Percentiles rank a stretch among this genome's conserved stretches.
phyloP scores from a whole-genome alignment of 1,284 basidiomycete species.

The Cryptococcus depauperatus region DNA sequence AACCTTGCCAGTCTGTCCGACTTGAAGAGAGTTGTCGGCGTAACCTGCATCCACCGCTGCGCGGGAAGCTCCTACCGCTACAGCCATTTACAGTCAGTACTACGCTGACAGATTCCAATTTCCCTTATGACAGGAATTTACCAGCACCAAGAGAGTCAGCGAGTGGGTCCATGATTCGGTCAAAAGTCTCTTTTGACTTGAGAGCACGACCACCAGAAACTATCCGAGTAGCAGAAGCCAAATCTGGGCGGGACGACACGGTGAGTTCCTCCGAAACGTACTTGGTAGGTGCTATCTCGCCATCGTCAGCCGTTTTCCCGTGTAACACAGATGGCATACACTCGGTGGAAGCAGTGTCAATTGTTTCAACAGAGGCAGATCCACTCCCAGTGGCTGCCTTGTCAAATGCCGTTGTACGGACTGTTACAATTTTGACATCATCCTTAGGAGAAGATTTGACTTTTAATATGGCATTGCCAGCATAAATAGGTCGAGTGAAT shows the following conservation, averaged over 20 bases:
- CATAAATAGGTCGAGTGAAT: neutral
- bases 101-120: too few species aligned
- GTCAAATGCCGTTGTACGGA: conserved; percentile 88
- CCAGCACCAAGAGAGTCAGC: conserved; percentile 82
- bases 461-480: neutral
- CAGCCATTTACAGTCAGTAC: too few species aligned
- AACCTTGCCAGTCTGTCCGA: conserved; percentile 95
- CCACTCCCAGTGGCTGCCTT: conserved; percentile 54
- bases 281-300: conserved; percentile 54
- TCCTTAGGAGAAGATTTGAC: conserved; percentile 62
- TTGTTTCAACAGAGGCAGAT: conserved; percentile 54
- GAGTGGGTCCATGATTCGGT: conserved; percentile 77
- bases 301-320: neutral
- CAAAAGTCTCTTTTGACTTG: conserved; percentile 91
- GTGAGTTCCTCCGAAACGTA: conserved; percentile 79
- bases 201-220: conserved; percentile 94
- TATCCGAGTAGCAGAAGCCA: conserved; percentile 77
- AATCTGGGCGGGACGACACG: conserved; percentile 87
- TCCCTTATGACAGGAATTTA: too few species aligned
- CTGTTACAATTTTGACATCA: conserved; percentile 87
- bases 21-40: conserved; percentile 95
- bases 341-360: conserved; percentile 59
- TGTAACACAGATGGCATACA: neutral
- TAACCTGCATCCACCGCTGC: conserved; percentile 98
- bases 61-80: conserved; percentile 88